A percentile compares a stretch with the other conserved stretches of the same genome.
phyloP scores from a whole-genome alignment of 108 stramenopile species.

The Discostella pseudostelligera region DNA sequence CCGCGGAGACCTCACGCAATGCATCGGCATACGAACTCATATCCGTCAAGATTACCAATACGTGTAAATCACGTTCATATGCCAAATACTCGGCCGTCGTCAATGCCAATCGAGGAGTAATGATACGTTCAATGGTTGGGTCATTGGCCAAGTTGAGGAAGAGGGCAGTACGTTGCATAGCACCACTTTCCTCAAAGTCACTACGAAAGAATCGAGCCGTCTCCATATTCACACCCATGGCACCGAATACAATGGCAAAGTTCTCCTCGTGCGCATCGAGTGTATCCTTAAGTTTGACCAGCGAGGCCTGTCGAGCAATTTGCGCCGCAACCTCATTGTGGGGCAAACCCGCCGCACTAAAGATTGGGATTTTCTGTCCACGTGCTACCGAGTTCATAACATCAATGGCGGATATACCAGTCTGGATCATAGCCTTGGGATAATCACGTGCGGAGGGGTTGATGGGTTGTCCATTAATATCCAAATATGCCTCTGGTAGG shows the following conservation, averaged over 20 bases:
- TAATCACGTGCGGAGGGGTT: conserved; percentile 99
- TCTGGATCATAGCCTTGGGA: conserved; percentile 99
- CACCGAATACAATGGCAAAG: conserved; percentile 99
- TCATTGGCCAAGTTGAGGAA: conserved; percentile 99
- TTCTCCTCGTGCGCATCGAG: conserved; percentile 98
- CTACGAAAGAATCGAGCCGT: conserved; percentile 98
- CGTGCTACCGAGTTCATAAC: conserved; percentile 99
- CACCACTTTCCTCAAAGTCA: conserved; percentile 99
- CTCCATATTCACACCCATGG: conserved; percentile 99
- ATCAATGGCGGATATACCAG: conserved; percentile 99
- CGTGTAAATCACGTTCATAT: conserved; percentile 99
- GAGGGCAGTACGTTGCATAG: conserved; percentile 98
- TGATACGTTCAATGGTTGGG: conserved; percentile 99
- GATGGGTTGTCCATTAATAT: conserved; percentile 99
- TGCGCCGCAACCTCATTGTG: conserved; percentile 99
- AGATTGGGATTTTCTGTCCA: conserved; percentile 99
- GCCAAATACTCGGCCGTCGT: conserved; percentile 99
- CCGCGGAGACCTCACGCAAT: conserved; percentile 98
- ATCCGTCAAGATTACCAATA: conserved; percentile 98
- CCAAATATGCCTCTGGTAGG: conserved; percentile 98
- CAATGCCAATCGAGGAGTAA: conserved; percentile 98
- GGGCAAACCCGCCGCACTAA: conserved; percentile 99
- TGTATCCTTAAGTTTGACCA: conserved; percentile 96
- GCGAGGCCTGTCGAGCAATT: conserved; percentile 98
- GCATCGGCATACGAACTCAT: conserved; percentile 99